phyloP scores from a whole-genome alignment of 306 rosid genomes.

The Lathyrus tuberosus region DNA sequence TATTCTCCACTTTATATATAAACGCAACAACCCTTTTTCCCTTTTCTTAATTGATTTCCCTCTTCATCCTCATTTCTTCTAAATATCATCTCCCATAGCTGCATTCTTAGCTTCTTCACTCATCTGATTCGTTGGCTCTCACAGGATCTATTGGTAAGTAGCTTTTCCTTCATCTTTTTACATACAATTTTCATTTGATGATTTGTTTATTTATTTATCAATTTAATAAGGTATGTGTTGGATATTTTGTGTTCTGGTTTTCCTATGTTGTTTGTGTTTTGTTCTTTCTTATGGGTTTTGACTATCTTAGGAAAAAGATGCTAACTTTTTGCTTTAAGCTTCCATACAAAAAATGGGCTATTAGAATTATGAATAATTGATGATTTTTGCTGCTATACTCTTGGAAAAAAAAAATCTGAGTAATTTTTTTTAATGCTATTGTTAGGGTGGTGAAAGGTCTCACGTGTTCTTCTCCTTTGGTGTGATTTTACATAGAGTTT shows the following conservation, averaged over 20 bases:
- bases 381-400: not conserved
- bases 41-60: slow-evolving; percentile 35
- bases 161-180: slow-evolving; percentile 24
- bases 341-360: not conserved
- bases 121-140: slow-evolving; percentile 20
- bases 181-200: not conserved
- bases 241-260: slow-evolving; percentile 1
- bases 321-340: slow-evolving; percentile 7
- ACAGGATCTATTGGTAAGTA: slow-evolving; percentile 40
- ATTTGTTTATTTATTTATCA: not conserved
- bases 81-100: not conserved
- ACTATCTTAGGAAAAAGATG: slow-evolving; percentile 23
- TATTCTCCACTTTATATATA: slow-evolving; percentile 48
- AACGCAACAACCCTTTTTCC: not conserved
- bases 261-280: not conserved
- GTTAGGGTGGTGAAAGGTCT: not conserved
- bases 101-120: slow-evolving; percentile 44
- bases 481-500: slow-evolving; percentile 6
- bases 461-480: not conserved
- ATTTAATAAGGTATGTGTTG: not conserved
- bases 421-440: not conserved
- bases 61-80: slow-evolving; percentile 19
- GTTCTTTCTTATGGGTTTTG: slow-evolving; percentile 14
- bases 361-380: not conserved
- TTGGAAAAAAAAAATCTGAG: not conserved